phyloP scores from a whole-genome alignment of 2,329 filamentous ascomycete genomes.

The Dendrostoma leiphaemia region DNA sequence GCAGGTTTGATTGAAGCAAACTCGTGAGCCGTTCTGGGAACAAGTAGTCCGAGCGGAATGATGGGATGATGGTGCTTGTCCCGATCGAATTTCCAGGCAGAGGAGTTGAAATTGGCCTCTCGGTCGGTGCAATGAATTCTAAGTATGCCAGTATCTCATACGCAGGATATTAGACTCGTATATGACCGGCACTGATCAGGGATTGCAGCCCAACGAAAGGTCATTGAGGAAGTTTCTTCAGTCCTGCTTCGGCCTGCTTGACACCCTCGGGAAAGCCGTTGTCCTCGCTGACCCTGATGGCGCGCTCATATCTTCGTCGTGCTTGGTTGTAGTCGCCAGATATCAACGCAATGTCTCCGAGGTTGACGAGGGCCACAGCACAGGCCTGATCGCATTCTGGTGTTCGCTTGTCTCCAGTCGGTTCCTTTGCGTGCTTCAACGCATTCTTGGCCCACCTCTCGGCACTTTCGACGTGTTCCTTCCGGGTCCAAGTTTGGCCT shows the following conservation, averaged over 20 bases:
- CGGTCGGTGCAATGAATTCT: too few relatives aligned
- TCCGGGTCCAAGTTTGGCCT: constrained; percentile 43
- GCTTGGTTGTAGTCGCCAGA: constrained; percentile 65
- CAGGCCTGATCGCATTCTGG: constrained; percentile 83
- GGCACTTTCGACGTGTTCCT: constrained; percentile 66
- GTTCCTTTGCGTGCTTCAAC: constrained; percentile 61
- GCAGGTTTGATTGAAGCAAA: too few relatives aligned
- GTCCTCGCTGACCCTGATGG: constrained; percentile 57
- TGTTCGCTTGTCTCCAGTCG: constrained; percentile 64
- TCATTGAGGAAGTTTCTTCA: constrained; percentile 28
- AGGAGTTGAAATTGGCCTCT: too few relatives aligned
- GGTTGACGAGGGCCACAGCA: constrained; percentile 79
- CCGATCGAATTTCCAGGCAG: too few relatives aligned
- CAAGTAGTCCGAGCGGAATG: too few relatives aligned
- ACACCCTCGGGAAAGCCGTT: constrained; percentile 52
- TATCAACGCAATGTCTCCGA: constrained; percentile 81
- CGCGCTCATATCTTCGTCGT: constrained; percentile 65
- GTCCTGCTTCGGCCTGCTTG: constrained; percentile 49
- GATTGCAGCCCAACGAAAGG: not conserved
- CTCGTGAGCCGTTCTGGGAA: too few relatives aligned
- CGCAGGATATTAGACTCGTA: not conserved
- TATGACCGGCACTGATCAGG: not conserved
- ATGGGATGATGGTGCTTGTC: too few relatives aligned
- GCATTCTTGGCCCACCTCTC: constrained; percentile 79
- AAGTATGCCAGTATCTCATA: too few relatives aligned